Evolutionary conservation across 2,329 filamentous ascomycete genomes (phyloP), one percentile per base, ranked within the genome.

Genomic region (Aspergillus sp.): DNA sequence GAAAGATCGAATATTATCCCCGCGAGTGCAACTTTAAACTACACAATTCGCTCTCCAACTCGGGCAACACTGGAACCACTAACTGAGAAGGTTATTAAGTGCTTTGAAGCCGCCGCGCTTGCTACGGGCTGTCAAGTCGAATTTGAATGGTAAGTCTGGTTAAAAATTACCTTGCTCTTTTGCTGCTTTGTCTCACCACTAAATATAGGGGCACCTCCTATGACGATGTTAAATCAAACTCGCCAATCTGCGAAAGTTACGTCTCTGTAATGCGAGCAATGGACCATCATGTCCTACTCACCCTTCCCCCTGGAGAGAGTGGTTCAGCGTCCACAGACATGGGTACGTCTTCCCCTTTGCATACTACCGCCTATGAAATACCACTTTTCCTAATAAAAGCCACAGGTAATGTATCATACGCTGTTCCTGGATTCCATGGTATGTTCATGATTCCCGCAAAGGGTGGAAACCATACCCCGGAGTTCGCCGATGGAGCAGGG

Each of bases 1-100:
- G 72, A 76, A 5, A 76, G 79, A 12, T 77, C 83, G 0, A 86
- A 86, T 64, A 75, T 85, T 24, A 85, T 85, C 50, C 82, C 84
- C 54, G 81, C 79, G 11, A 76, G 73, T 12, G 75, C 81, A 0
- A 73, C 75, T 3, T 69, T 79, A 44, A 71, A 77, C 2, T 81
- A 79, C 44, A 75, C 75, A 13, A 70, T 81, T 3, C 74, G 81
- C 12, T 75, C 77, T 3, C 64, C 70, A 12, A 78, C 69, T 9
- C 65, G 74, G 39, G 66, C 69, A 3, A 69, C 79, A 2, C 63
- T 83, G 22, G 65, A 66, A 22, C 61, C 62, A 2, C 53, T 73
- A 39, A 67, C 67, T 0, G 63, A 65, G 20, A 65, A 61, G 22
- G 67, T 73, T 5, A 7, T 68, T 4, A 68, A 66, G 30, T 73